These are phyloP conservation scores for Sclerotinia subarctica DNA, from an alignment of 2,329 filamentous ascomycete species.

Conservation along the genomic window DNA sequence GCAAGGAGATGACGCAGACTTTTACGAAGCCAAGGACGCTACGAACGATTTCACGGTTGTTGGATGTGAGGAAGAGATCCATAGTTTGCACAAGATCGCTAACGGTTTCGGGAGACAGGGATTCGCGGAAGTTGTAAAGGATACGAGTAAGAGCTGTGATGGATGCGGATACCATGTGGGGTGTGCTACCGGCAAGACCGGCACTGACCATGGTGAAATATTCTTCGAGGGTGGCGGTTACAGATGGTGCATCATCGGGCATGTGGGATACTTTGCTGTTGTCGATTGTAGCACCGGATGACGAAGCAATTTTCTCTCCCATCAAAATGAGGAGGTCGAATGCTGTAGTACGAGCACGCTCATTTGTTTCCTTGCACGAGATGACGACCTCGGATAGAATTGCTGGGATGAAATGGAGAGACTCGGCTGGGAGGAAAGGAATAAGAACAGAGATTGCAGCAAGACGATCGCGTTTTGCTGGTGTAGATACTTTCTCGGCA, in stretches of 20 bases:
- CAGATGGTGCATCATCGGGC: slow-evolving; percentile 73
- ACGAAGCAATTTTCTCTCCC: slow-evolving; percentile 70
- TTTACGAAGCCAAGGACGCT: slow-evolving; percentile 96
- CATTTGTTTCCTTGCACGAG: slow-evolving; percentile 95
- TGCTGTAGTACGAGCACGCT: slow-evolving; percentile 83
- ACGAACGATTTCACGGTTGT: slow-evolving; percentile 94
- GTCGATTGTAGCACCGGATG: slow-evolving; percentile 70
- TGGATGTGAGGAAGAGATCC: slow-evolving; percentile 92
- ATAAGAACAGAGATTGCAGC: slow-evolving; percentile 78
- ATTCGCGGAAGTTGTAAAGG: slow-evolving; percentile 81
- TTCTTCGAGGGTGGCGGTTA: slow-evolving; percentile 81
- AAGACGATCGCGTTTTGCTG: slow-evolving; percentile 81
- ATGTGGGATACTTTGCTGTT: slow-evolving; percentile 87
- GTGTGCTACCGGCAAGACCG: slow-evolving; percentile 85
- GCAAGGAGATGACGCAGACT: slow-evolving; percentile 84
- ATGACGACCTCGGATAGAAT: slow-evolving; percentile 93
- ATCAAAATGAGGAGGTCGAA: slow-evolving; percentile 89
- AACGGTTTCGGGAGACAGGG: slow-evolving; percentile 66
- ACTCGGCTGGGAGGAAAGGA: slow-evolving; percentile 69
- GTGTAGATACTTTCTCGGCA: slow-evolving; percentile 79
- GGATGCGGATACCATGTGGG: slow-evolving; percentile 97
- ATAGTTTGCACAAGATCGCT: slow-evolving; percentile 88
- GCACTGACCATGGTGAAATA: slow-evolving; percentile 98
- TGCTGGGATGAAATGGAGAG: slow-evolving; percentile 89
- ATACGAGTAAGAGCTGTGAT: slow-evolving; percentile 93